phyloP scores from a whole-genome alignment of 371 early-diverging fungal genomes.

The Apophysomyces variabilis region DNA sequence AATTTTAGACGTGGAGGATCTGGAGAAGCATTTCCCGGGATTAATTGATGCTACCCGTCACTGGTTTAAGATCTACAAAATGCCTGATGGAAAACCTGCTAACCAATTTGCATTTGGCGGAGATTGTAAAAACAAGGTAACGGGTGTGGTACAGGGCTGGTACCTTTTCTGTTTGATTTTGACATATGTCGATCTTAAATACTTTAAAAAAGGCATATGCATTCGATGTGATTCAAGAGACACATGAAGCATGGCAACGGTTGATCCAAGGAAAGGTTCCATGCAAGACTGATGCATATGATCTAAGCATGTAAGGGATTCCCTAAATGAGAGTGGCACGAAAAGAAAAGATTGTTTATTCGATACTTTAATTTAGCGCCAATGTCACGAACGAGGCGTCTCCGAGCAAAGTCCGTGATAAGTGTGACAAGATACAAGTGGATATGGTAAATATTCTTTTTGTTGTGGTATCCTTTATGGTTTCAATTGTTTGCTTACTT shows the following conservation, averaged over 20 bases:
- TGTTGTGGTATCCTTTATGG: no score
- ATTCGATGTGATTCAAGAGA: slow-evolving; percentile 83
- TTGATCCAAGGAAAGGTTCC: slow-evolving; percentile 59
- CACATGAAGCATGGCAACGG: slow-evolving; percentile 91
- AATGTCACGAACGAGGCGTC: slow-evolving; percentile 40
- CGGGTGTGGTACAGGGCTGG: neutral
- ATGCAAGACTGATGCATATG: slow-evolving; percentile 32
- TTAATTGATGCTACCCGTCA: slow-evolving; percentile 92
- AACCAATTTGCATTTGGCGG: slow-evolving; percentile 98
- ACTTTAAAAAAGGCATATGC: slow-evolving; percentile 73
- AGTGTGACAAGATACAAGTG: neutral
- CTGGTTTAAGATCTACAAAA: slow-evolving; percentile 99
- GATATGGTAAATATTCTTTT: neutral
- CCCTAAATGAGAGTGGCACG: neutral
- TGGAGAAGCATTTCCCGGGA: slow-evolving; percentile 93
- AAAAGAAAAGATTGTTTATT: neutral
- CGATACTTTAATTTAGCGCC: slow-evolving; percentile 21
- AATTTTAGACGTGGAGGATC: slow-evolving; percentile 87
- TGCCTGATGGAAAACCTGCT: slow-evolving; percentile 98
- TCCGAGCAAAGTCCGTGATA: slow-evolving; percentile 28
- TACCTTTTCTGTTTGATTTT: neutral
- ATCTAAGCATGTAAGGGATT: slow-evolving; percentile 26
- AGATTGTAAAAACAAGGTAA: slow-evolving; percentile 75
- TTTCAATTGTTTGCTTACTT: neutral
- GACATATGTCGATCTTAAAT: neutral